Evolutionary conservation across 306 rosid genomes (phyloP), one percentile per base, ranked within the genome.

Genomic region (Argentina anserina): DNA sequence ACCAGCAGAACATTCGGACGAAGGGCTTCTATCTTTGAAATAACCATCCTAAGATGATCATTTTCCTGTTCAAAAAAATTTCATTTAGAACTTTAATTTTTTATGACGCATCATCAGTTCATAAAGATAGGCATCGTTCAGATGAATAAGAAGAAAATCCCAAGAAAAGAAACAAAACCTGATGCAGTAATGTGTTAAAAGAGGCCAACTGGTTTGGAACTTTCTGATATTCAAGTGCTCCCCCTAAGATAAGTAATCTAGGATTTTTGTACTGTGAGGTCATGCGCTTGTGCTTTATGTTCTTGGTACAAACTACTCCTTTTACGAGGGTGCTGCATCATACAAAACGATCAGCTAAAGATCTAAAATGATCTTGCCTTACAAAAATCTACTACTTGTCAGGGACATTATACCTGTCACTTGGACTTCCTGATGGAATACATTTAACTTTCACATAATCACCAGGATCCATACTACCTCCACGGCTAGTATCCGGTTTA

Each of bases 401-500:
- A 63, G 76, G 63, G 60, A 59, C 40, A 64, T 61, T 15, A 77
- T 85, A 94, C 99, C 99, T 94, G 74, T 88, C 97, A 73, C 84
- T 82, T 36, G 95, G 96, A 69, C 73, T 86, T 81, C 99, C 97
- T 17, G 96, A 78, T 49, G 96, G 96, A 64, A 90, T 4, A 71
- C 97, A 91, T 86, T 94, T 94, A 81, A 94, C 91, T 87, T 91
- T 94, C 33, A 94, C 93, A 84, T 94, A 94, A 84, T 86, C 84
- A 75, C 79, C 95, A 55, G 99, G 97, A 84, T 94, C 99, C 99
- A 94, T 91, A 78, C 97, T 94, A 78, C 97, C 99, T 67, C 99
- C 99, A 80, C 79, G 80, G 81, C 98, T 87, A 53, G 95, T 94
- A 83, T 94, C 97, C 5, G 99, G 99, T 85, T 87, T 89, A 78